phyloP scores from a whole-genome alignment of 1,139 yeast species.

The Petasospora fabianii region DNA sequence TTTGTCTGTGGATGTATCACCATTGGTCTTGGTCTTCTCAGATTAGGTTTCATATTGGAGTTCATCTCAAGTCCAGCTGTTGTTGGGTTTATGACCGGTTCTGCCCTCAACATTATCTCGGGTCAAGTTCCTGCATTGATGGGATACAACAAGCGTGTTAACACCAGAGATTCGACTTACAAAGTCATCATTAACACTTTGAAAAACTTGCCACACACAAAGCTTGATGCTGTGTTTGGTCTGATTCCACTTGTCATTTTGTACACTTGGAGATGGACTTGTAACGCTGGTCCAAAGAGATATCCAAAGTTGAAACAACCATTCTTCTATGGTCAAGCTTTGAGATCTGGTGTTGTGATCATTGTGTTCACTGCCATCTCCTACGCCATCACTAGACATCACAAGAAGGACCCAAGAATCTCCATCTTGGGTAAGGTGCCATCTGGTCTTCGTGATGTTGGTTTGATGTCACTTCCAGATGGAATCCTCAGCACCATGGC shows the following conservation, averaged over 20 bases:
- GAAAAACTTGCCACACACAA: conserved; percentile 65
- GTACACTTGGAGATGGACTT: conserved; percentile 60
- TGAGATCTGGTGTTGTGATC: conserved; percentile 79
- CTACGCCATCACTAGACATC: conserved; percentile 51
- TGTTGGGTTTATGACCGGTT: conserved; percentile 93
- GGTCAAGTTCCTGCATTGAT: conserved; percentile 88
- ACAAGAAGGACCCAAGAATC: conserved; percentile 38
- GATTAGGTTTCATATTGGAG: conserved; percentile 86
- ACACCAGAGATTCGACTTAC: conserved; percentile 72
- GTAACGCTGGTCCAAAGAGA: conserved; percentile 58
- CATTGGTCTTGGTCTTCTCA: conserved; percentile 72
- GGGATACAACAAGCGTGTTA: conserved; percentile 66
- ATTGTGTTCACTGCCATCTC: conserved; percentile 74
- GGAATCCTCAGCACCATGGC: conserved; percentile 61
- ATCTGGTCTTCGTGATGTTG: conserved; percentile 73
- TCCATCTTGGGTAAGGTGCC: conserved; percentile 75
- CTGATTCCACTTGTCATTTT: conserved; percentile 66
- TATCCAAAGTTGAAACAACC: conserved; percentile 54
- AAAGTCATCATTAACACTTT: conserved; percentile 66
- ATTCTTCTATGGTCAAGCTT: conserved; percentile 68
- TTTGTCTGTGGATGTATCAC: conserved; percentile 84
- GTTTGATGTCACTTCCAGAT: conserved; percentile 64
- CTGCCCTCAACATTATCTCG: conserved; percentile 74
- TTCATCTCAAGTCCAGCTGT: conserved; percentile 90
- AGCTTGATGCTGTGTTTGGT: conserved; percentile 86